phyloP scores from a whole-genome alignment of 179 eudicot genomes.

The Carnegiea gigantea region DNA sequence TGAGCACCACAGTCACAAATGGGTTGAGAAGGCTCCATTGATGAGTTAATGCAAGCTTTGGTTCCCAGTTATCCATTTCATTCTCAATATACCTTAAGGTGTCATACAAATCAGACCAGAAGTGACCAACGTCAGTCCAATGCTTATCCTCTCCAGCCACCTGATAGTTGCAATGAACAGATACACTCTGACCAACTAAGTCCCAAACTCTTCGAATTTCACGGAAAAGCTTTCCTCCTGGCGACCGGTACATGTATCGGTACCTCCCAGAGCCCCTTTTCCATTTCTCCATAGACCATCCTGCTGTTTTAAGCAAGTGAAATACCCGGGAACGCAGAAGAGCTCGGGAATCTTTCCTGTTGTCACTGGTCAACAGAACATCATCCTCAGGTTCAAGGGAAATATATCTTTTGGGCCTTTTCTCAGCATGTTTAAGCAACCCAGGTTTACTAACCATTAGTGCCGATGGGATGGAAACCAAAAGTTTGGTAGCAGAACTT shows the following conservation, averaged over 20 bases:
- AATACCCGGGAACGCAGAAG: slow-evolving; percentile 62
- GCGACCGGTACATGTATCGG: slow-evolving; percentile 64
- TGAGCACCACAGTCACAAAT: slow-evolving; percentile 66
- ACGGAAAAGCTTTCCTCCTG: slow-evolving; percentile 68
- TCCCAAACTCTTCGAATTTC: slow-evolving; percentile 76
- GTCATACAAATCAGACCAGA: slow-evolving; percentile 58
- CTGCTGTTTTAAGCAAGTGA: slow-evolving; percentile 60
- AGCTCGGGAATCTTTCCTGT: slow-evolving; percentile 58
- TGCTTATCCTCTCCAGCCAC: slow-evolving; percentile 40
- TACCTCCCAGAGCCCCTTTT: slow-evolving; percentile 51
- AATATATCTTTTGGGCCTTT: slow-evolving; percentile 38
- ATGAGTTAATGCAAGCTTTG: slow-evolving; percentile 44
- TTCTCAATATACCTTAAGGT: slow-evolving; percentile 54
- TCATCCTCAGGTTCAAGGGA: slow-evolving; percentile 42
- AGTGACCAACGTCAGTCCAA: slow-evolving; percentile 59
- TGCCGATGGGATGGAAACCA: slow-evolving; percentile 37
- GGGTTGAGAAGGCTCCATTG: slow-evolving; percentile 86
- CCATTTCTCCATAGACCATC: slow-evolving; percentile 80
- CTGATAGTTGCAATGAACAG: slow-evolving; percentile 34
- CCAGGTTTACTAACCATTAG: slow-evolving; percentile 32
- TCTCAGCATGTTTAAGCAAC: slow-evolving; percentile 30
- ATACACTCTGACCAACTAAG: slow-evolving; percentile 61
- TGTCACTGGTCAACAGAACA: slow-evolving; percentile 37
- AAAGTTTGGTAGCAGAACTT: slow-evolving; percentile 65
- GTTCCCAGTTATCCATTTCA: slow-evolving; percentile 42